These are phyloP conservation scores for Sporisorium reilianum DNA, from an alignment of 1,284 basidiomycete genomes.

Conservation along the genomic window DNA sequence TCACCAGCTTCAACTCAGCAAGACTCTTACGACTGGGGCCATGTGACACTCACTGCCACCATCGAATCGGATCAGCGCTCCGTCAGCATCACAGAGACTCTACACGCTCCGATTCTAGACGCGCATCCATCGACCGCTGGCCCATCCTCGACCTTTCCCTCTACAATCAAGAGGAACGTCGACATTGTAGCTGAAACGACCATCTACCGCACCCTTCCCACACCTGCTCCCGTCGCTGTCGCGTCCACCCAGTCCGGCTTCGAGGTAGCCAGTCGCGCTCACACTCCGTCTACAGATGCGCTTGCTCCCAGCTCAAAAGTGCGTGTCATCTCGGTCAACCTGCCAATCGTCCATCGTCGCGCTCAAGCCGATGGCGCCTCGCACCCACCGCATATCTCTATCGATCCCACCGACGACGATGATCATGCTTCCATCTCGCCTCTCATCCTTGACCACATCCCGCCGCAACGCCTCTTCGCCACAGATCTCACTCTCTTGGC, in stretches of 20 bases:
- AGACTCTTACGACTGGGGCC: slow-evolving; percentile 17
- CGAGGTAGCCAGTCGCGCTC: slow-evolving; percentile 21
- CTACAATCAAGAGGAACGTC: slow-evolving; percentile 19
- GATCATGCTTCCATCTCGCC: slow-evolving; percentile 5
- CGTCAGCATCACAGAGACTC: slow-evolving; percentile 29
- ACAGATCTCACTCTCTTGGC: slow-evolving; percentile 23
- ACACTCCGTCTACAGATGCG: slow-evolving; percentile 6
- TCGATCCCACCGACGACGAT: slow-evolving; percentile 1
- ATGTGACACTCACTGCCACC: slow-evolving; percentile 29
- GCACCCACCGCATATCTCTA: background rate
- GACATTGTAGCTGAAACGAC: slow-evolving; percentile 31
- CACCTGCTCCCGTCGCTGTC: background rate
- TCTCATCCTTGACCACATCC: slow-evolving; percentile 23
- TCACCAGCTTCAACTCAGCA: background rate
- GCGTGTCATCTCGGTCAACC: slow-evolving; percentile 33
- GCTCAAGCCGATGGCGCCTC: background rate
- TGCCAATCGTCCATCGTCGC: slow-evolving; percentile 29
- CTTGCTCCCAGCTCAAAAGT: slow-evolving; percentile 20
- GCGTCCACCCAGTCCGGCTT: slow-evolving; percentile 2
- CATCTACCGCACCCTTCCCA: slow-evolving; percentile 32
- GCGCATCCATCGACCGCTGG: background rate
- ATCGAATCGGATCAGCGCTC: slow-evolving; percentile 23
- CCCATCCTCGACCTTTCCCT: background rate
- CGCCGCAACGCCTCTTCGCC: slow-evolving; percentile 14
- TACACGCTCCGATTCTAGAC: background rate